A percentile compares a stretch with the other conserved stretches of the same genome.
Conservation (phyloP, 352 stramenopile genomes). For the Pythium guiyangense region DNA sequence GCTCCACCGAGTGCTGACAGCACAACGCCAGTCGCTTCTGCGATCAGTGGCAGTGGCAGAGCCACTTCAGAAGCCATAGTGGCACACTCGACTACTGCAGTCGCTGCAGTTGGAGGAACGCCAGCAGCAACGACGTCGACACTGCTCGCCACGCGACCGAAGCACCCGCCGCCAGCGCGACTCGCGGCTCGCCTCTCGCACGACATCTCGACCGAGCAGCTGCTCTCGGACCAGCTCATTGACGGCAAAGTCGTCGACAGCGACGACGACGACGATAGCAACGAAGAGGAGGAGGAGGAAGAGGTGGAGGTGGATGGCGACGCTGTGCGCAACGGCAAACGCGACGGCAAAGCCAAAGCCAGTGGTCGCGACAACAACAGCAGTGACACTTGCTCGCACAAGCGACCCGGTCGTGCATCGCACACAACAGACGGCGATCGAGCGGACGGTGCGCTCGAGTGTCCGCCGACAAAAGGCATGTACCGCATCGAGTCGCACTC, state of each 20-base stretch:
- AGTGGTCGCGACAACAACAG: constrained; percentile 16
- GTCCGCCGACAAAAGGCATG: constrained; percentile 5
- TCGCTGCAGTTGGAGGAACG: background rate
- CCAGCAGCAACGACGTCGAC: background rate
- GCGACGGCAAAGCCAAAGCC: background rate
- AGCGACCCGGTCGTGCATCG: background rate
- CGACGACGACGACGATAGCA: constrained; percentile 41
- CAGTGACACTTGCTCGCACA: constrained; percentile 14
- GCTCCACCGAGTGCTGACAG: background rate
- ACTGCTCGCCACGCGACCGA: constrained; percentile 3
- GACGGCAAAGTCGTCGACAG: constrained; percentile 53
- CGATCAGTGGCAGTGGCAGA: background rate
- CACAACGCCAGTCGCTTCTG: background rate
- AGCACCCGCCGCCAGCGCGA: constrained; percentile 7
- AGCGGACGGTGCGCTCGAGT: background rate
- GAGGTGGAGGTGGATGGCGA: no score
- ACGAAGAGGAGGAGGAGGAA: constrained; percentile 10
- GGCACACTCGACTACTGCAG: background rate
- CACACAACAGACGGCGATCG: background rate
- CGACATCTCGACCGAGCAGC: constrained; percentile 67
- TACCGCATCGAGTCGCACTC: no score
- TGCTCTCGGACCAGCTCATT: constrained; percentile 57
- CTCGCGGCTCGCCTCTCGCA: constrained; percentile 29
- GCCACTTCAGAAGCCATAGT: background rate
- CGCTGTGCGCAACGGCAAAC: background rate